phyloP scores from a whole-genome alignment of 2,329 filamentous ascomycete genomes.

The Fonsecaea multimorphosa region DNA sequence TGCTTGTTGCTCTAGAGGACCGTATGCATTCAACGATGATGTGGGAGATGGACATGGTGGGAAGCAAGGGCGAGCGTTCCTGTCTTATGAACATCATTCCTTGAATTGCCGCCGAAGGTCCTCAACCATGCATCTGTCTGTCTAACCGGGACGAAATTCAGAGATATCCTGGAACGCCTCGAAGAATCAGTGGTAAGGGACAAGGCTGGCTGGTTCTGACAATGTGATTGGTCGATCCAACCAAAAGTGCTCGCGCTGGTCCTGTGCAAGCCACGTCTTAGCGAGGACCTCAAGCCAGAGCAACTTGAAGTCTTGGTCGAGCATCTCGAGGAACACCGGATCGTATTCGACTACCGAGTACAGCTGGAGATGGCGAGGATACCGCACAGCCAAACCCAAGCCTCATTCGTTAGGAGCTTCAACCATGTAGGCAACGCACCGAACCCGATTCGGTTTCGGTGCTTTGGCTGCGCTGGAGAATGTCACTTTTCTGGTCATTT shows the following conservation, averaged over 20 bases:
- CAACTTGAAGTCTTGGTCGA: too few species aligned
- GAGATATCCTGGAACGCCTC: neutral
- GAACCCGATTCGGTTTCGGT: neutral
- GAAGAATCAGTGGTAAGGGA: neutral
- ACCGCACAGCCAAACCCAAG: neutral
- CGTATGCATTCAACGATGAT: neutral
- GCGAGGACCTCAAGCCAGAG: too few species aligned
- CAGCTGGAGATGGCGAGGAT: neutral
- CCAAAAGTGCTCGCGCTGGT: neutral
- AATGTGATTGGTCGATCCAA: neutral
- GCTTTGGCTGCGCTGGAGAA: neutral
- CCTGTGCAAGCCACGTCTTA: neutral
- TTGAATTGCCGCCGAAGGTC: neutral
- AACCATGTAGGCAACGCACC: neutral
- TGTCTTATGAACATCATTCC: neutral
- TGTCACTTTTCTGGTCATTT: neutral
- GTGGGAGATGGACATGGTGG: neutral
- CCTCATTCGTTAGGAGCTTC: neutral
- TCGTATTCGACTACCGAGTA: too few species aligned
- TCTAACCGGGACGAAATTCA: neutral
- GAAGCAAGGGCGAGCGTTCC: neutral
- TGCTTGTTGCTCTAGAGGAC: neutral
- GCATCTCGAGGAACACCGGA: too few species aligned
- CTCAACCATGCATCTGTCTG: neutral
- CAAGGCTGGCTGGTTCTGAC: neutral